Percentiles rank a stretch among this genome's conserved stretches.
Evolutionary conservation across 257 asterid species (phyloP).

Genomic region (Craterostigma plantagineum): DNA sequence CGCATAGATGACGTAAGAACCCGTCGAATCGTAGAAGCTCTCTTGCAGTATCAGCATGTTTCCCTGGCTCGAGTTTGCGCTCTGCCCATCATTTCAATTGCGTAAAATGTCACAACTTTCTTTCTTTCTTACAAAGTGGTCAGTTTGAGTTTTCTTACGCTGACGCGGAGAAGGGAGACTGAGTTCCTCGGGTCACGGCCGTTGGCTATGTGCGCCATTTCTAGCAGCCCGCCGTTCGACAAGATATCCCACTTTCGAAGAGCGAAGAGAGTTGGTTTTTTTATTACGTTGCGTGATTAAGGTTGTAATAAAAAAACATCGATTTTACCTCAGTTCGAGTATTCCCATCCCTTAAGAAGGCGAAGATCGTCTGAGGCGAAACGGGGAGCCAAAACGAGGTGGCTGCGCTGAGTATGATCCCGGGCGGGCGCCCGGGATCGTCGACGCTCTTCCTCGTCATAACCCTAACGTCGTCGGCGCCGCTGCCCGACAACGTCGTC

Average conservation of each 20-base stretch:
- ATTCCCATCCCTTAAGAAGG: slow-evolving; percentile 44
- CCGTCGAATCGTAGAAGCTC: slow-evolving; percentile 68
- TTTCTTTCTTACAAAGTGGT: background rate
- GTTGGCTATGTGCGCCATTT: slow-evolving; percentile 87
- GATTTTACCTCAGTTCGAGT: slow-evolving; percentile 45
- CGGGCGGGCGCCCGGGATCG: slow-evolving; percentile 83
- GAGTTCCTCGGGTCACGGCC: slow-evolving; percentile 87
- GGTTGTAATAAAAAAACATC: background rate
- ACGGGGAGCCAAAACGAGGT: slow-evolving; percentile 76
- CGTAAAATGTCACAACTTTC: background rate
- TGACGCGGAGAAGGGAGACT: slow-evolving; percentile 71
- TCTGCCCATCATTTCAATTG: too few relatives aligned
- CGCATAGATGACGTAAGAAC: slow-evolving; percentile 80
- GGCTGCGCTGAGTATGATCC: slow-evolving; percentile 69
- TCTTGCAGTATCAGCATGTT: slow-evolving; percentile 92
- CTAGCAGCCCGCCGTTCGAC: slow-evolving; percentile 89
- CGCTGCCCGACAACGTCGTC: slow-evolving; percentile 65
- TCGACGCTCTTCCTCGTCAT: slow-evolving; percentile 72
- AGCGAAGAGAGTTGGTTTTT: too few relatives aligned
- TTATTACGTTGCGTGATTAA: too few relatives aligned
- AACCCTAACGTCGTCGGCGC: slow-evolving; percentile 58
- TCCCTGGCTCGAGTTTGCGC: slow-evolving; percentile 83
- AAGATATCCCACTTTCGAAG: slow-evolving; percentile 74
- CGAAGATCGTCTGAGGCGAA: slow-evolving; percentile 45
- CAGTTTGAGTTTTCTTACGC: slow-evolving; percentile 20